Evolutionary conservation across 23 red algal species (phyloP), one percentile per base, ranked within the genome.

Genomic region (Agarophyton chilense): DNA sequence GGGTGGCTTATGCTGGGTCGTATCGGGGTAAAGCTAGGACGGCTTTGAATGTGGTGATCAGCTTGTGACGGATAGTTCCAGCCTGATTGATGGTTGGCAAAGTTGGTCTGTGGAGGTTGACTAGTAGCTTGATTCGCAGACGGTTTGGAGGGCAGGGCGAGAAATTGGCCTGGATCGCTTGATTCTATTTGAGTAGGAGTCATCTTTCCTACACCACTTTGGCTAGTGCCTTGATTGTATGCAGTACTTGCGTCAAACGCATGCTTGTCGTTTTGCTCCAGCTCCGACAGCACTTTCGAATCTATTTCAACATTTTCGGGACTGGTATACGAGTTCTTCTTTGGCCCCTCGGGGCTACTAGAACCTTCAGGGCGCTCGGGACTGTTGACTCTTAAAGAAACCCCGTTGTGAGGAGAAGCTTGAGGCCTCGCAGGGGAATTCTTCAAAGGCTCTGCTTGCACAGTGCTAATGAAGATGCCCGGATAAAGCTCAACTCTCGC

Each of bases 301-400:
- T 72, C 65, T 6, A 72, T 72, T 43, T 72, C 65, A 19, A 72
- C 14, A n/a, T 72, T 72, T 40, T 72, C 65, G 10, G 65, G 65
- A 72, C 65, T 72, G 2, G 35, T 13, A 24, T 72, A 72, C 25
- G 7, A 72, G 18, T 72, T 72, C 65, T 40, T n/a, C 39, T 16
- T 17, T 24, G 3, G 16, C 39, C 19, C 17, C 17, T 72, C 39
- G 5, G 36, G 65, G 36, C 33, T 44, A 16, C 42, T 8, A 12
- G 6, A 16, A 10, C 21, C 4, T 19, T 40, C 34, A 1, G 34
- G 12, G 42, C 4, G 6, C 10, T 72, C 39, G 39, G 65, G 65
- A 7, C 16, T 72, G n/a, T 32, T 72, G 19, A 5, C 34, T 25
- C 42, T 72, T 72, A 34, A 72, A 41, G 65, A n/a, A 16, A 16